A percentile compares a stretch with the other conserved stretches of the same genome.
phyloP scores from a whole-genome alignment of 2,329 filamentous ascomycete species.

The Juglanconis oblonga region DNA sequence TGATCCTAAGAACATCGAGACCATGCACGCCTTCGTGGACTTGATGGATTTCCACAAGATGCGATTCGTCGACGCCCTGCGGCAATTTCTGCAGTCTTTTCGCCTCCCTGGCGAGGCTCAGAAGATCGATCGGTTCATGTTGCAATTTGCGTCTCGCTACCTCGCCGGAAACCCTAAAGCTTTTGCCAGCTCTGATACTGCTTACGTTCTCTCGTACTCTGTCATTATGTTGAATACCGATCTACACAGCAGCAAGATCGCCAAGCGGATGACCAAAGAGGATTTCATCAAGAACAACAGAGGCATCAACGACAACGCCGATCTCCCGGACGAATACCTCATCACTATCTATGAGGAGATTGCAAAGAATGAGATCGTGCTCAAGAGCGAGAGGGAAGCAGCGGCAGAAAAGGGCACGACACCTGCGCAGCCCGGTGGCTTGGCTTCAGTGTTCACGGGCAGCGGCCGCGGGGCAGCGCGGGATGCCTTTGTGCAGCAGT shows the following conservation, averaged over 20 bases:
- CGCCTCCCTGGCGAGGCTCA: constrained; percentile 93
- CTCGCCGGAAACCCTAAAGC: constrained; percentile 93
- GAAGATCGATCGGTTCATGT: constrained; percentile 99
- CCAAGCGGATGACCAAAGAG: constrained; percentile 84
- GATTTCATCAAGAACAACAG: constrained; percentile 99
- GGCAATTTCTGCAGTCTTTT: constrained; percentile 91
- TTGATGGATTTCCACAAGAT: constrained; percentile 89
- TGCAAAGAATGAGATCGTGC: constrained; percentile 83
- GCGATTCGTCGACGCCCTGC: constrained; percentile 87
- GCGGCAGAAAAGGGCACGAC: constrained; percentile 73
- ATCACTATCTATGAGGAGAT: constrained; percentile 91
- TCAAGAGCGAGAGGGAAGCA: constrained; percentile 86
- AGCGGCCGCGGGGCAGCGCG: constrained; percentile 88
- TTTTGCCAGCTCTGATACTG: constrained; percentile 96
- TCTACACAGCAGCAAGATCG: constrained; percentile 84
- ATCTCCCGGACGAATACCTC: constrained; percentile 91
- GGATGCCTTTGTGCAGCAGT: constrained; percentile 92
- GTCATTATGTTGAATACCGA: constrained; percentile 97
- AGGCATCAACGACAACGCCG: constrained; percentile 94
- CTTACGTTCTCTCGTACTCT: constrained; percentile 93
- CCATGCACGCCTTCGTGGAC: constrained; percentile 98
- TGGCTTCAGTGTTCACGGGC: constrained; percentile 77
- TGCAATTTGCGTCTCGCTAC: constrained; percentile 97
- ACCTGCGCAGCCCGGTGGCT: constrained; percentile 59
- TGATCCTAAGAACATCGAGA: constrained; percentile 88